These are phyloP conservation scores for Colletotrichum sp. DNA, from an alignment of 2,329 filamentous ascomycete genomes.

Conservation along the genomic window DNA sequence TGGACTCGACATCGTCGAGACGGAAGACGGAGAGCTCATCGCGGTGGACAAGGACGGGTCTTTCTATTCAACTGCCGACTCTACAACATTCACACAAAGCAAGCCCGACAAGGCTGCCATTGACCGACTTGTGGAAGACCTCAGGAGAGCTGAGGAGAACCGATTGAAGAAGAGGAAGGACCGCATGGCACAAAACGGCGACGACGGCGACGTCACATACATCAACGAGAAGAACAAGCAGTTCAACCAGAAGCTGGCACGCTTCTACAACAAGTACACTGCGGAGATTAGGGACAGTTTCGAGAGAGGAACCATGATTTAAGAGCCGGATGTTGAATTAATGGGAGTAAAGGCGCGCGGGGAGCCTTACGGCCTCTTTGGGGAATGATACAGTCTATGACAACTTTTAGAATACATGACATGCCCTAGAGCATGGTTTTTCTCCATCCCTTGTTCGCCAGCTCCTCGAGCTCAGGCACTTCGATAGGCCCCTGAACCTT, in stretches of 20 bases:
- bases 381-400: slow-evolving; percentile 35
- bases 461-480: slow-evolving; percentile 77
- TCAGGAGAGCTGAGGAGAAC: slow-evolving; percentile 87
- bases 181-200: slow-evolving; percentile 76
- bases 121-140: slow-evolving; percentile 84
- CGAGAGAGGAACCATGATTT: slow-evolving; percentile 96
- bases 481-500: slow-evolving; percentile 77
- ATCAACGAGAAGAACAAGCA: slow-evolving; percentile 99
- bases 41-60: slow-evolving; percentile 90
- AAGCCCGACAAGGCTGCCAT: slow-evolving; percentile 87
- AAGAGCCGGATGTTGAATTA: slow-evolving; percentile 5
- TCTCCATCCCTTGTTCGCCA: slow-evolving; percentile 86
- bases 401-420: neutral
- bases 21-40: slow-evolving; percentile 91
- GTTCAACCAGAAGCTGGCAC: slow-evolving; percentile 95
- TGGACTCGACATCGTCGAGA: slow-evolving; percentile 91
- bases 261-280: slow-evolving; percentile 99
- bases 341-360: neutral
- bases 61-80: slow-evolving; percentile 89
- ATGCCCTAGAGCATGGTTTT: slow-evolving; percentile 78
- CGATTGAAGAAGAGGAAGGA: slow-evolving; percentile 86
- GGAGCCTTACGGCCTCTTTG: neutral
- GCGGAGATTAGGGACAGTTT: slow-evolving; percentile 97
- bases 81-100: slow-evolving; percentile 80
- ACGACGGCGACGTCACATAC: slow-evolving; percentile 92